These are phyloP conservation scores for Petrea volubilis DNA, from an alignment of 257 asterid genomes.

Conservation along the genomic window DNA sequence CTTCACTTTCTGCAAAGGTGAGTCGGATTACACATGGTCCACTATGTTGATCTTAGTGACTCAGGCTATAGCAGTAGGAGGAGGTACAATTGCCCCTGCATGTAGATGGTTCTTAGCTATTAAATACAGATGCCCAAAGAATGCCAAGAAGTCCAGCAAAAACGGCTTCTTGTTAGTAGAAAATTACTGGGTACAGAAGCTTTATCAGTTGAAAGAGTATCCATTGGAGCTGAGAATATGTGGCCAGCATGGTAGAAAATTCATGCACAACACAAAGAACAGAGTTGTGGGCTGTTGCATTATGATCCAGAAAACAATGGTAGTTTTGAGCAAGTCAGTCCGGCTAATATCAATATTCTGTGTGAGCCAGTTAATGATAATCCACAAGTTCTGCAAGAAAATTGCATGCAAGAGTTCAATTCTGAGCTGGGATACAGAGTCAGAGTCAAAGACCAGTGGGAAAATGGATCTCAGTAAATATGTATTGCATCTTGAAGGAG, in stretches of 20 bases:
- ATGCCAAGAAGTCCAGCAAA: slow-evolving; percentile 18
- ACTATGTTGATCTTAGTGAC: slow-evolving; percentile 47
- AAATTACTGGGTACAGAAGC: slow-evolving; percentile 56
- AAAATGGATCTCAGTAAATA: slow-evolving; percentile 52
- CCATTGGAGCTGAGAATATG: slow-evolving; percentile 50
- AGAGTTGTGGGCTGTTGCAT: slow-evolving; percentile 46
- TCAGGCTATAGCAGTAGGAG: slow-evolving; percentile 58
- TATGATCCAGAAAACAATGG: slow-evolving; percentile 49
- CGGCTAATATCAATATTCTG: slow-evolving; percentile 47
- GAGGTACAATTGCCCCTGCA: slow-evolving; percentile 75
- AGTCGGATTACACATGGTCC: slow-evolving; percentile 85
- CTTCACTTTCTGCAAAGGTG: slow-evolving; percentile 63
- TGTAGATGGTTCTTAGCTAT: slow-evolving; percentile 62
- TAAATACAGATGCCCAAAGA: slow-evolving; percentile 60
- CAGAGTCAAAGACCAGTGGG: slow-evolving; percentile 28
- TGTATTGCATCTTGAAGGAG: slow-evolving; percentile 80
- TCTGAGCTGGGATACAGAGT: slow-evolving; percentile 28
- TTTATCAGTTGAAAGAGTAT: slow-evolving; percentile 48
- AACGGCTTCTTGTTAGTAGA: slow-evolving; percentile 38
- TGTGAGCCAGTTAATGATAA: slow-evolving; percentile 32
- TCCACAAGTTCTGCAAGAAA: slow-evolving; percentile 24
- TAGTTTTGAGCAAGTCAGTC: slow-evolving; percentile 59
- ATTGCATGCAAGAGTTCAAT: slow-evolving; percentile 27
- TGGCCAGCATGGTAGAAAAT: slow-evolving; percentile 41
- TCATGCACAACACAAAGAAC: slow-evolving; percentile 44